phyloP scores from a whole-genome alignment of 2,329 filamentous ascomycete species.

The Fusarium protoensiforme region DNA sequence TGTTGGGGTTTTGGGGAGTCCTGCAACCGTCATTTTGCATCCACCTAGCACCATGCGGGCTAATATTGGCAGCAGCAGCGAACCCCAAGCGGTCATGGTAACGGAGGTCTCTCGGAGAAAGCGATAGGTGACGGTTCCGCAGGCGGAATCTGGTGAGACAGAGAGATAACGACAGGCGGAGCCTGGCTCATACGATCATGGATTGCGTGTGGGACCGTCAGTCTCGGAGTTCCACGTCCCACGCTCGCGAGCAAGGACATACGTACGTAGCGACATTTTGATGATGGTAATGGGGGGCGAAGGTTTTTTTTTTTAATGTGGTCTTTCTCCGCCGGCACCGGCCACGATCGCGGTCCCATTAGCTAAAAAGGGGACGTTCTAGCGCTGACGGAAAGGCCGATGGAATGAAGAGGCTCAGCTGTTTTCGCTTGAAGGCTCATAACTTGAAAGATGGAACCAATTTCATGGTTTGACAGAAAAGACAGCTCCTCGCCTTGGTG shows the following conservation, averaged over 20 bases:
- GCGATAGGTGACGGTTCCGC: slow-evolving; percentile 19
- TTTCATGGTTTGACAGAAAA: neutral
- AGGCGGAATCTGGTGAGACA: slow-evolving; percentile 24
- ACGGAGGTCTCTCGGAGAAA: slow-evolving; percentile 27
- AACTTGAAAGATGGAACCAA: neutral
- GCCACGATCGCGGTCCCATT: neutral
- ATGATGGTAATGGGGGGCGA: neutral
- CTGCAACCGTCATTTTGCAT: neutral
- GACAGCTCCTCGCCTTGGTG: neutral
- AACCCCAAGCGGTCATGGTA: neutral
- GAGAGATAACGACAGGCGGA: slow-evolving; percentile 14
- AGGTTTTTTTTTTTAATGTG: neutral
- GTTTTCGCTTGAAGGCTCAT: neutral
- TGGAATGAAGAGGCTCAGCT: neutral
- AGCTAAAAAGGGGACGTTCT: neutral
- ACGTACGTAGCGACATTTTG: slow-evolving; percentile 1
- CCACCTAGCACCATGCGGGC: neutral
- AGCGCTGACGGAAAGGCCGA: neutral
- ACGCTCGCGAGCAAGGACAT: neutral
- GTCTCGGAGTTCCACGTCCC: neutral
- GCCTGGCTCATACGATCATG: slow-evolving; percentile 29
- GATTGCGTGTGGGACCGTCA: neutral
- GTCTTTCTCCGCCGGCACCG: neutral
- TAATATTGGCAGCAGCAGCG: slow-evolving; percentile 17
- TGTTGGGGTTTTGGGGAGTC: neutral